phyloP scores from a whole-genome alignment of 805 yeast genomes.

The Yarrowia deformans region DNA sequence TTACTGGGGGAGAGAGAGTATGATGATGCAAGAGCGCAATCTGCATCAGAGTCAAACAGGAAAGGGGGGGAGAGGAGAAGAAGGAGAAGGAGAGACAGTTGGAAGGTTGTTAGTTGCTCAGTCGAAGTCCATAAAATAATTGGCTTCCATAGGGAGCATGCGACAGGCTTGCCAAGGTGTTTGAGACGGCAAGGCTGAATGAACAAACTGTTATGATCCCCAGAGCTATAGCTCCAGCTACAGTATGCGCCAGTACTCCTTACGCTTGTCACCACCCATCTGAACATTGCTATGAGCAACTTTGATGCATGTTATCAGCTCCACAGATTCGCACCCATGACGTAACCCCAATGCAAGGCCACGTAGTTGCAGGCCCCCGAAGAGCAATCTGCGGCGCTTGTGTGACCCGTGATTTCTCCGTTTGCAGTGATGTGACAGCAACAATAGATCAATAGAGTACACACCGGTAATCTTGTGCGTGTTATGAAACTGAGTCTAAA shows the following conservation, averaged over 20 bases:
- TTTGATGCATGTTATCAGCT: not conserved
- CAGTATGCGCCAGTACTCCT: too few relatives aligned
- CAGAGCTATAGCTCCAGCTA: too few relatives aligned
- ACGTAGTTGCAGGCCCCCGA: not conserved
- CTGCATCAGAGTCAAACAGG: not conserved
- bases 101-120: conserved; percentile 9
- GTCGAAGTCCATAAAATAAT: not conserved
- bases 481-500: conserved; percentile 22
- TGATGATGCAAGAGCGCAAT: too few relatives aligned
- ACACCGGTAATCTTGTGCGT: not conserved
- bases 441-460: conserved; percentile 1
- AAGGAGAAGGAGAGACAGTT: too few relatives aligned
- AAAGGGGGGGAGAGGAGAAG: not conserved
- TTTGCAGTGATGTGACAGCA: conserved; percentile 7
- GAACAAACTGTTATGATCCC: not conserved
- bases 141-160: not conserved
- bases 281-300: conserved; percentile 4
- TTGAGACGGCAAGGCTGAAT: conserved; percentile 13
- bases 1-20: too few relatives aligned
- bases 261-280: too few relatives aligned
- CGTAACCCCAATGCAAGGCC: not conserved
- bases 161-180: not conserved
- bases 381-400: conserved; percentile 5
- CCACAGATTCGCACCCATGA: not conserved
- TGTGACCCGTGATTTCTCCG: not conserved